Evolutionary conservation across 2,329 filamentous ascomycete species (phyloP).

Genomic region (Bipolaris zeicola): DNA sequence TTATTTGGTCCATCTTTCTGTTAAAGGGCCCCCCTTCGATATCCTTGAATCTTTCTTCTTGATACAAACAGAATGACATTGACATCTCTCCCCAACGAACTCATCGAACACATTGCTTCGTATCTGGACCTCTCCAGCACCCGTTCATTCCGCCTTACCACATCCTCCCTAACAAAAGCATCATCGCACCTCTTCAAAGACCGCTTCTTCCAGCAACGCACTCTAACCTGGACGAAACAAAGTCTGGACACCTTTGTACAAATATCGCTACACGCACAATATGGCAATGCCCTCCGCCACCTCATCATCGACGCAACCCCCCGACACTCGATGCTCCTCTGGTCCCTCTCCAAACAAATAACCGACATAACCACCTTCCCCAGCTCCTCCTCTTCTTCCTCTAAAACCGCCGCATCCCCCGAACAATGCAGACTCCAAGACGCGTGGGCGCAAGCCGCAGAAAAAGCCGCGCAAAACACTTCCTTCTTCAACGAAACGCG

Average conservation of each 20-base stretch:
- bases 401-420: neutral
- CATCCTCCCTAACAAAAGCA: constrained; percentile 20
- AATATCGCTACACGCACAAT: constrained; percentile 21
- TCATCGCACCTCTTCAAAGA: constrained; percentile 26
- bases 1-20: neutral
- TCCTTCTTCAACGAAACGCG: constrained; percentile 36
- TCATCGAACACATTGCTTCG: constrained; percentile 27
- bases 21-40: neutral
- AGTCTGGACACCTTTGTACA: constrained; percentile 22
- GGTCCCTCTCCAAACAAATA: constrained; percentile 23
- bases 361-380: constrained; percentile 12
- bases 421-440: constrained; percentile 4
- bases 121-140: constrained; percentile 25
- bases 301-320: constrained; percentile 40
- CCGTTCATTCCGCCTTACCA: constrained; percentile 28
- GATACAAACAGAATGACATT: constrained; percentile 16
- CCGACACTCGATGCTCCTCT: constrained; percentile 26
- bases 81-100: constrained; percentile 27
- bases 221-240: constrained; percentile 24
- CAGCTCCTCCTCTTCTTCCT: neutral
- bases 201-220: constrained; percentile 30
- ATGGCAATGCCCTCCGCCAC: constrained; percentile 23
- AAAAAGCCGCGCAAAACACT: constrained; percentile 14
- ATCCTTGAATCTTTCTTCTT: neutral
- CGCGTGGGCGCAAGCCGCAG: constrained; percentile 4